Evolutionary conservation across 768 basidiomycete species (phyloP), one percentile per base, ranked within the genome.

Genomic region (Tulasnella sp.): DNA sequence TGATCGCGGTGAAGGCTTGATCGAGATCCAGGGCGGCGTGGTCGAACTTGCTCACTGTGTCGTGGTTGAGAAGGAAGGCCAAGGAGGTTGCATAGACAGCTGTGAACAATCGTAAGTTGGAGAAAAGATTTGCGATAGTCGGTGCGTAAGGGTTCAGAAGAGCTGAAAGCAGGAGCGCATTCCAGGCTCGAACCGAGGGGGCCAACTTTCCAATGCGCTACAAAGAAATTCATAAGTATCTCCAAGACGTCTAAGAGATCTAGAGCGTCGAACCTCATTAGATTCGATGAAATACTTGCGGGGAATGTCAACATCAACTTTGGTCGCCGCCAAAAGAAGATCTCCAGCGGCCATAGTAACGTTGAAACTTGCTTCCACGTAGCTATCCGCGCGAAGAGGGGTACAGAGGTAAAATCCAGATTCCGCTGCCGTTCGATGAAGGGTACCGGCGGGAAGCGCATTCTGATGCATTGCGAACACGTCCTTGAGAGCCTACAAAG

Each of bases 1-100:
- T 90, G 76, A 90, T 84, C 0, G 88, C 82, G 35, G 87, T 83
- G 76, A 88, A 89, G 1, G 87, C 88, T 75, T 88, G 85, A 77
- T 90, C 90, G 62, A 91, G 82, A 74, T 89, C 88, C 0, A 83
- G 81, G 39, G 85, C 84, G 5, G 84, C 84, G 5, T 81, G 77
- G 36, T 86, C 84, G 14, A 81, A 77, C 41, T 77, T 77, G 5
- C 79, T 78, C 1, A 82, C 80, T 11, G 81, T 80, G 44, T 82
- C 80, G 16, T 80, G 35, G 12, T n/a, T 62, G 9, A 59, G 77
- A 72, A 82, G 84, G 4, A 77, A 73, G 32, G 82, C 81, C 73
- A 90, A 79, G 4, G 84, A 80, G 29, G 75, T 78, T 75, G 83
- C 82, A 76, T 88, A 87, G 3, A 81, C 78, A 29, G 75, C 73